Base-by-base conservation (phyloP, 2,329 filamentous ascomycete genomes). In the Graphiopsis chlorocephala region DNA sequence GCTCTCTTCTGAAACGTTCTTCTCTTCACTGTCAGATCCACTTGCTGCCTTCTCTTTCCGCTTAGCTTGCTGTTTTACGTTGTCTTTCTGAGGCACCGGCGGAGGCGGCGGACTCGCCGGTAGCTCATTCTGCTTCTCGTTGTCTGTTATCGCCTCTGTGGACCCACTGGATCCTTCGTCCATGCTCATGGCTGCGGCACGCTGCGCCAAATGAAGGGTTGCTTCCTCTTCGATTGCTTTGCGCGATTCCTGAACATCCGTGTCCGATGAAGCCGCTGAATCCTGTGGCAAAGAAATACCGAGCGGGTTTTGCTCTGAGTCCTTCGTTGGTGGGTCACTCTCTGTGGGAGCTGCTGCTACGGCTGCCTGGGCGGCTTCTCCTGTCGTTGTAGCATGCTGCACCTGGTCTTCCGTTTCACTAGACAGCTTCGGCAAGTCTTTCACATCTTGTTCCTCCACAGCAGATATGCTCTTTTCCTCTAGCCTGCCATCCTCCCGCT, bases 41-140 rank as follows among this genome's bases (percentile, higher is more conserved):
- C 58, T 38, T 28, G 64, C 31, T 11, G 57, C 50, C 29, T 63
- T 67, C 11, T 55, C 62, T 45, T 68, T 66, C 3, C 53, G 23
- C 29, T 63, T 64, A 10, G 3, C 29, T 28, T 12, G 14, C 23
- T 26, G 25, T 4, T 28, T 50, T n/a, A 63, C 59, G 20, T 66
- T 66, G 57, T 76, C 72, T 57, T 76, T 76, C 11, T 68, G 68
- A 7, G 75, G 74, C 26, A 72, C 73, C 23, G 68, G 63, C 12
- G 74, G 73, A 20, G 73, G 72, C 20, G 72, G 71, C 28, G 74
- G 72, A 20, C 72, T 70, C 11, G 66, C 61, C 5, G 71, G 72
- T 6, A 72, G 67, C 10, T 61, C 38, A 3, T 31, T 33, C 14
- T 70, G 65, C 17, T 67, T 61, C 55, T 70, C 71, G 42, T 61